Percentiles rank a stretch among this genome's conserved stretches.
Conservation (phyloP, 1,139 yeast species). For the Blastobotrys aristatus region DNA sequence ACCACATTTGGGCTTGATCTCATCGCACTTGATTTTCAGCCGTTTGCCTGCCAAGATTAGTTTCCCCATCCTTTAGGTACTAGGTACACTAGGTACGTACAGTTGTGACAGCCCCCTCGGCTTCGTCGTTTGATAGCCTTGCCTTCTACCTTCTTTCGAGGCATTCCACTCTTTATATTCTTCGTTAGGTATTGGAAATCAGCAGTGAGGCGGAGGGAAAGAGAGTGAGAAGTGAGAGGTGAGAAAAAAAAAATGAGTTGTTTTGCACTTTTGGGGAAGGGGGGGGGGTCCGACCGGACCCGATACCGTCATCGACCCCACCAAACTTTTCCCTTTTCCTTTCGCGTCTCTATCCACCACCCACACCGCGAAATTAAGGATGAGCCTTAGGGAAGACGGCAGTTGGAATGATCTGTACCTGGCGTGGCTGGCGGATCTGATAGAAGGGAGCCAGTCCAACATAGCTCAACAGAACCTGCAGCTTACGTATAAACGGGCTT, state of each 20-base stretch:
- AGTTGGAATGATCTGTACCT: slow-evolving; percentile 42
- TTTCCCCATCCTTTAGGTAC: background rate
- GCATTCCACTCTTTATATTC: too few species aligned
- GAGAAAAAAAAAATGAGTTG: too few species aligned
- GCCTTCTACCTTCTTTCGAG: slow-evolving; percentile 15
- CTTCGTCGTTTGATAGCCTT: slow-evolving; percentile 28
- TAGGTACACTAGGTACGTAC: slow-evolving; percentile 18
- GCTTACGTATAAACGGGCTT: slow-evolving; percentile 44
- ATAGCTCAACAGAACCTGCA: slow-evolving; percentile 31
- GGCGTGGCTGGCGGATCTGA: slow-evolving; percentile 51
- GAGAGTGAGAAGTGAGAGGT: too few species aligned
- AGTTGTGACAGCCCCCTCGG: slow-evolving; percentile 33
- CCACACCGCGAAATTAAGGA: too few species aligned
- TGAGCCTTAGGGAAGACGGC: too few species aligned
- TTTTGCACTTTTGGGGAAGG: too few species aligned
- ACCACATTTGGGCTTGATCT: slow-evolving; percentile 59
- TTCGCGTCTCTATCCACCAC: too few species aligned
- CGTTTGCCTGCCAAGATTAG: slow-evolving; percentile 21
- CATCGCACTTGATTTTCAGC: slow-evolving; percentile 49
- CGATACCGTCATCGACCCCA: too few species aligned
- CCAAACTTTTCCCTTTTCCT: too few species aligned
- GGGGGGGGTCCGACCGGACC: too few species aligned
- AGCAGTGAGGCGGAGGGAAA: too few species aligned
- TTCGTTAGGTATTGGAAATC: background rate
- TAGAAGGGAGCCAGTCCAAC: slow-evolving; percentile 40